Evolutionary conservation across 148 eudicot species (phyloP), one percentile per base, ranked within the genome.

Genomic region (Heliosperma pusillum): DNA sequence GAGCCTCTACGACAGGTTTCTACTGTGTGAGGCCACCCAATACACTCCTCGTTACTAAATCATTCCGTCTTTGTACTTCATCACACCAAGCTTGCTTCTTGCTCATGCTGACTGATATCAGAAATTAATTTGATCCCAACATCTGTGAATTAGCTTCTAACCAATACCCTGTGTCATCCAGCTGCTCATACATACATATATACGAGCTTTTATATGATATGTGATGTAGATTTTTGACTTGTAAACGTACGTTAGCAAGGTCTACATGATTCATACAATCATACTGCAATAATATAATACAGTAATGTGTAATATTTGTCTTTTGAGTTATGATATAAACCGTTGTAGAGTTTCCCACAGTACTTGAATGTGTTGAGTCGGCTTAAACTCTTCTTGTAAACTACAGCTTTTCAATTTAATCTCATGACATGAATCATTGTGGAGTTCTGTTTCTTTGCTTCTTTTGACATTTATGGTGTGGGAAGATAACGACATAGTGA

Each of bases 1-100:
- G 93, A 94, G 71, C 90, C 97, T 66, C 86, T 91, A 45, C 84
- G 77, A 40, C 88, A 73, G 42, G 81, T 82, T 55, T 82, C 95
- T 69, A 74, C 86, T 13, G 93, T 87, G 17, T 91, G 71, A 91
- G 9, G 8, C n/a, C 27, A 20, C 21, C 3, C 3, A 64, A 12
- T 9, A 4, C 44, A 15, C 20, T 64, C 42, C 29, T 21, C 24
- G 64, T 61, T 17, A 61, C 17, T 17, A 25, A 10, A 5, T 26
- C 30, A 44, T 68, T 45, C 47, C 71, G 22, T 68, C 27, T 66
- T 21, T 6, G 19, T 65, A 4, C 68, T 29, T 63, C 42, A 63
- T 2, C 11, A 45, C 2, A 4, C 11, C 63, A 59, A 59, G 63
- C 29, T 20, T 59, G 60, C 60, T 17, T 59, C 26, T 59, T 59